Conservation (phyloP, 305 asterid species). For the Fraxinus dipetala region DNA sequence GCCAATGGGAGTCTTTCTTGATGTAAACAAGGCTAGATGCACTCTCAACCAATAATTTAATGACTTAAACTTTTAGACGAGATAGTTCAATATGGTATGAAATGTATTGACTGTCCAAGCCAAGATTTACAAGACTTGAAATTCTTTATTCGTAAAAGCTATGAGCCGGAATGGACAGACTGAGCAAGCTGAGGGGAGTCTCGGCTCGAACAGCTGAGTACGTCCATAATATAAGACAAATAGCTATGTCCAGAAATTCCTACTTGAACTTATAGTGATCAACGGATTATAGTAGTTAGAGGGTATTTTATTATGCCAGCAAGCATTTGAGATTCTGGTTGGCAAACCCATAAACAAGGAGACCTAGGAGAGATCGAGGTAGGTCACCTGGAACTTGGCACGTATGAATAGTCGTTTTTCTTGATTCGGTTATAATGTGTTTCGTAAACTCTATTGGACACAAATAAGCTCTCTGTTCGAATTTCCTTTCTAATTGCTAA, state of each 20-base stretch:
- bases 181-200: neutral
- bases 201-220: neutral
- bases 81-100: neutral
- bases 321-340: neutral
- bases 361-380: neutral
- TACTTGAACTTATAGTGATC: neutral
- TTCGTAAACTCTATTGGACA: neutral
- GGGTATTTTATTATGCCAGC: neutral
- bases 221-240: neutral
- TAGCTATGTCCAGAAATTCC: neutral
- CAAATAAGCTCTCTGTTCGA: neutral
- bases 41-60: neutral
- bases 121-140: neutral
- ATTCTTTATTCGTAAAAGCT: neutral
- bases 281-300: neutral
- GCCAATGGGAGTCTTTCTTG: neutral
- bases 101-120: neutral
- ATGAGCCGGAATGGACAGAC: neutral
- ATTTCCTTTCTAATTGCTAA: neutral
- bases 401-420: neutral
- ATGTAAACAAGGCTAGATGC: neutral
- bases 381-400: neutral
- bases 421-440: neutral
- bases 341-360: neutral
- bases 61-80: neutral